Evolutionary conservation across 768 basidiomycete genomes (phyloP).

Genomic region (Lactarius sp.): DNA sequence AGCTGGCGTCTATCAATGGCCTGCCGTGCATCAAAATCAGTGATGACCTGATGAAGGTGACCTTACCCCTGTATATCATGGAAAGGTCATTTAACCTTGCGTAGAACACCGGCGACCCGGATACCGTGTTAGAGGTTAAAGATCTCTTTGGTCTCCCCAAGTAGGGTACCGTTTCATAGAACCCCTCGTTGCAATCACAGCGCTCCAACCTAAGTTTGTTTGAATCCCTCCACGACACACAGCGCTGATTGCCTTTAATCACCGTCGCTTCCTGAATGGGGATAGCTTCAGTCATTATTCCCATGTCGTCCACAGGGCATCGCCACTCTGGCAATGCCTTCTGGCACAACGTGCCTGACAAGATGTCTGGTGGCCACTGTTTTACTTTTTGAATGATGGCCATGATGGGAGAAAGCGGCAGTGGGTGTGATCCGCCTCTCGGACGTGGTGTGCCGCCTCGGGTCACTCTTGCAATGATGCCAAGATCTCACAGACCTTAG

Average conservation of each 20-base stretch:
- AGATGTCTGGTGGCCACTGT: not conserved
- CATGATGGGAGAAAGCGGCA: not conserved
- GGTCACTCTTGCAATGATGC: not conserved
- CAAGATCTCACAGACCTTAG: not conserved
- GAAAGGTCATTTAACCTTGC: not conserved
- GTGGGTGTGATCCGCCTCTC: not conserved
- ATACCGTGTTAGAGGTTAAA: slow-evolving; percentile 50
- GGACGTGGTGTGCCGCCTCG: not conserved
- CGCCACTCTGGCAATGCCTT: not conserved
- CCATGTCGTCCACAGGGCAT: not conserved
- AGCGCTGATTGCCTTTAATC: not conserved
- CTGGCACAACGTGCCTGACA: not conserved
- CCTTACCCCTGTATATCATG: slow-evolving; percentile 7
- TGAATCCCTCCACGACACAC: not conserved
- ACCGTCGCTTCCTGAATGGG: not conserved
- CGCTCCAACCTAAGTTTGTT: slow-evolving; percentile 3
- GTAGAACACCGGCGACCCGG: slow-evolving; percentile 49
- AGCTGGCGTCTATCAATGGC: slow-evolving; percentile 69
- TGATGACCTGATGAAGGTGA: slow-evolving; percentile 82
- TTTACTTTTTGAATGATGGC: not conserved
- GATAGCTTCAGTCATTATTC: not conserved
- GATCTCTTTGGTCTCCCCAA: slow-evolving; percentile 39
- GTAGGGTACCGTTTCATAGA: slow-evolving; percentile 9
- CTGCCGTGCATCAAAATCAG: slow-evolving; percentile 88
- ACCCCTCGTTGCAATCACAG: not conserved